Evolutionary conservation across 495 filamentous ascomycete species (phyloP), one percentile per base, ranked within the genome.

Genomic region (Glutinoglossum americanum): DNA sequence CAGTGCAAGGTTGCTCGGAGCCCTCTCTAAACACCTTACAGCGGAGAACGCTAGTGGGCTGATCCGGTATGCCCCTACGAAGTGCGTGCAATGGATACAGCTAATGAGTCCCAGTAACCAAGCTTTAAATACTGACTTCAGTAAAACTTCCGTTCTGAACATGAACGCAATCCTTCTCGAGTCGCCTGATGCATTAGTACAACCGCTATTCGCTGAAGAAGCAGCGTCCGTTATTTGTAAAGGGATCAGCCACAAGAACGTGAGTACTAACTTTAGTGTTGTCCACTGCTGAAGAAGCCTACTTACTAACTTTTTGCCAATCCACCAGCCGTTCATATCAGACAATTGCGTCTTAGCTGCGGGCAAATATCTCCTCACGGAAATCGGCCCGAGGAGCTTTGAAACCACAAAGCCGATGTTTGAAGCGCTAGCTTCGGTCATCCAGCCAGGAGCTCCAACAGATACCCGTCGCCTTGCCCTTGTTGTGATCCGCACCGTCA

Each of bases 311-410:
- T 21, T 13, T 17, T 26, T 2, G 37, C 13, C 41, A 45, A 45
- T 23, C 32, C 45, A 30, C 57, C 62, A 89, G 81, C 74, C 84
- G 49, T 89, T 85, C 67, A 77, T 94, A 57, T 78, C 87, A 53
- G 87, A 96, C 64, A 94, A 95, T 69, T 83, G 77, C 61, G 86
- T 96, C 56, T 76, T 96, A 37, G 93, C 92, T 32, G 84, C 90
- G n/a, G 93, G 92, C 61, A 98, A 98, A 70, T 94, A 85, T 67
- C 76, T 98, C 10, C 76, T 98, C 48, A 74, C 77, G 1, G 76
- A 83, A 30, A 65, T 70, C 19, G 53, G 51, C 1, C 65, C 63
- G 28, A 85, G 81, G 62, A 65, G 59, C 60, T 85, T 76, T 58
- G 87, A 94, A 62, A 73, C 76, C 23, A 82, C 78, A 59, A 92